Conservation (phyloP, 495 filamentous ascomycete genomes). For the Neurospora discreta region DNA sequence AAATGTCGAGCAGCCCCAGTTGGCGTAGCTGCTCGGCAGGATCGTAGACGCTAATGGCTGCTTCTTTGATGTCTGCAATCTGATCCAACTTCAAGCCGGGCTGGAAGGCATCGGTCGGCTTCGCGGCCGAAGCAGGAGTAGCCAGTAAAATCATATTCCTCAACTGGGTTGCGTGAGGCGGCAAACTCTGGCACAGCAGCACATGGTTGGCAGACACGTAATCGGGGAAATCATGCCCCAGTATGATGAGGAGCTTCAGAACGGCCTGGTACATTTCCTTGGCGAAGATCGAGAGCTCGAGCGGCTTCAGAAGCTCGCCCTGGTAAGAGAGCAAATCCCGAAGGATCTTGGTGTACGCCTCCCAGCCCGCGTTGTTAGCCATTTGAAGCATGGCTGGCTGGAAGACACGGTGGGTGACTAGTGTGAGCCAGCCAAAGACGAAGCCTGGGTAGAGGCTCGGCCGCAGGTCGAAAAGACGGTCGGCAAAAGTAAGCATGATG, state of each 20-base stretch:
- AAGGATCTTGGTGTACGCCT: conserved; percentile 61
- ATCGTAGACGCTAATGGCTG: conserved; percentile 52
- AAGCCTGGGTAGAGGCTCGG: conserved; percentile 72
- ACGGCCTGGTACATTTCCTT: conserved; percentile 79
- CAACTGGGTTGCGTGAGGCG: conserved; percentile 75
- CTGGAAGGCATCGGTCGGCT: conserved; percentile 72
- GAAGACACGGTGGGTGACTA: conserved; percentile 79
- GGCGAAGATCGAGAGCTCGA: conserved; percentile 53
- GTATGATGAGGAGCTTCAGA: conserved; percentile 67
- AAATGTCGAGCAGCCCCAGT: conserved; percentile 52
- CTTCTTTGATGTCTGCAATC: conserved; percentile 62
- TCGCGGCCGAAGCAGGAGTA: conserved; percentile 61
- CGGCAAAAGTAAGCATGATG: conserved; percentile 61
- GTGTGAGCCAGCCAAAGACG: conserved; percentile 68
- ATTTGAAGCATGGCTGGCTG: conserved; percentile 69
- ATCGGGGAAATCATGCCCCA: conserved; percentile 91
- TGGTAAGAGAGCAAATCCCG: conserved; percentile 63
- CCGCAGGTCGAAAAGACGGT: conserved; percentile 62
- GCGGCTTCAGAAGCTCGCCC: conserved; percentile 67
- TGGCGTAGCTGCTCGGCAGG: conserved; percentile 42
- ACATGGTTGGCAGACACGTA: conserved; percentile 83
- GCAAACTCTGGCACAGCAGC: conserved; percentile 74
- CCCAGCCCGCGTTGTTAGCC: conserved; percentile 61
- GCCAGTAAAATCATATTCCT: conserved; percentile 83
- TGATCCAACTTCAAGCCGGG: conserved; percentile 71